Evolutionary conservation across 257 asterid species (phyloP).

Genomic region (Primulina eburnea): DNA sequence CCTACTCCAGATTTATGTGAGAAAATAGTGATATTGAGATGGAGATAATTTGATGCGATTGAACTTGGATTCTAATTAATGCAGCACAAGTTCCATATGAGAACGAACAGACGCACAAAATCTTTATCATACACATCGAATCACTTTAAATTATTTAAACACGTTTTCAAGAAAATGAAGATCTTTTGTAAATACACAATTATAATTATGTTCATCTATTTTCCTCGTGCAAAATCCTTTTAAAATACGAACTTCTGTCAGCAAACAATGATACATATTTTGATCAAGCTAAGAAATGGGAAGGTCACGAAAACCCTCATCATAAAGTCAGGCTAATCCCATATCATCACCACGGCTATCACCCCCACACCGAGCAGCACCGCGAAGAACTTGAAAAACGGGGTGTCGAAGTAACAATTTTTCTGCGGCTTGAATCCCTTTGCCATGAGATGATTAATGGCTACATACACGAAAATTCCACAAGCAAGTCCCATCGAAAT

Average conservation of each 20-base stretch:
- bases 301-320: background rate
- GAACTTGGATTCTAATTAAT: too few species aligned
- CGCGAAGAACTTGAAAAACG: conserved; percentile 66
- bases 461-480: conserved; percentile 77
- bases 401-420: conserved; percentile 48
- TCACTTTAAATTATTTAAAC: too few species aligned
- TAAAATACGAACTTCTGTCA: background rate
- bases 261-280: background rate
- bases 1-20: too few species aligned
- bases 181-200: too few species aligned
- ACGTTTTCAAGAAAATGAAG: too few species aligned
- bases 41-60: too few species aligned
- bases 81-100: too few species aligned
- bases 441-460: conserved; percentile 69
- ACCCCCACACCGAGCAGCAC: conserved; percentile 72
- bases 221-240: too few species aligned
- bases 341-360: conserved; percentile 81
- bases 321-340: conserved; percentile 46
- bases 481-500: conserved; percentile 81
- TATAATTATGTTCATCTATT: too few species aligned
- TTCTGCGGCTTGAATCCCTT: conserved; percentile 65
- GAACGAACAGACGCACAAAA: too few species aligned
- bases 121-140: too few species aligned
- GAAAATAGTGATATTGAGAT: too few species aligned
- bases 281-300: background rate